Evolutionary conservation across 768 basidiomycete genomes (phyloP), one percentile per base, ranked within the genome.

Genomic region (Mycena vulgaris): DNA sequence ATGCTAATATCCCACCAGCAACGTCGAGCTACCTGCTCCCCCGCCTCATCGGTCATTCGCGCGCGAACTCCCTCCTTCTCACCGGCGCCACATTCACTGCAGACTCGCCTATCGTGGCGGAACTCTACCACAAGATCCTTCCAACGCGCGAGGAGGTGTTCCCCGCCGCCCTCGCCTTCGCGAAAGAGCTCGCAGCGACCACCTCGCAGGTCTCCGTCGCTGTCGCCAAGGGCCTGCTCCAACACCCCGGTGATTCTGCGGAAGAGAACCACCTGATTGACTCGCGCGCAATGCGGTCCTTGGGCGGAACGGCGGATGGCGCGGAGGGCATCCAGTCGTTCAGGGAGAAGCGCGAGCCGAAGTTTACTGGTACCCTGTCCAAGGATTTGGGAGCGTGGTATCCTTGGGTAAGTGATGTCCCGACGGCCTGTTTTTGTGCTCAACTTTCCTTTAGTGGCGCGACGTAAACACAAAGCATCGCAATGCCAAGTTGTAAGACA

Each of bases 191-290:
- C 5, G 85, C 85, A 2, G 79, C 75, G 14, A 86, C 85, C 65
- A 88, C 87, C 5, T 88, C 88, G 17, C 86, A 86, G 73, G 77
- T 85, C n/a, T 81, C 86, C 5, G 73, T 88, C 14, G 87, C 89
- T 0, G 85, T 84, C 71, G 81, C 87, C 13, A 90, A 89, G 76
- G 86, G 82, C 4, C 77, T 90, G 25, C 73, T 90, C 6, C 86
- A 87, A 71, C 84, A 86, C 66, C 85, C 88, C 1, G 87, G 84
- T 11, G 79, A 84, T 63, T 85, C 80, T 9, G 78, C 83, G 42
- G 89, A 90, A 75, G 87, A 88, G 73, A 88, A 87, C 63, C 88
- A 90, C 65, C 71, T 89, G 4, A 73, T 85, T 21, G 89, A 90
- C 69, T 89, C 89, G 13, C 78, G 84, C 19, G 85, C 82, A 7